Conservation (phyloP, 148 eudicot genomes). For the Beta vulgaris region DNA sequence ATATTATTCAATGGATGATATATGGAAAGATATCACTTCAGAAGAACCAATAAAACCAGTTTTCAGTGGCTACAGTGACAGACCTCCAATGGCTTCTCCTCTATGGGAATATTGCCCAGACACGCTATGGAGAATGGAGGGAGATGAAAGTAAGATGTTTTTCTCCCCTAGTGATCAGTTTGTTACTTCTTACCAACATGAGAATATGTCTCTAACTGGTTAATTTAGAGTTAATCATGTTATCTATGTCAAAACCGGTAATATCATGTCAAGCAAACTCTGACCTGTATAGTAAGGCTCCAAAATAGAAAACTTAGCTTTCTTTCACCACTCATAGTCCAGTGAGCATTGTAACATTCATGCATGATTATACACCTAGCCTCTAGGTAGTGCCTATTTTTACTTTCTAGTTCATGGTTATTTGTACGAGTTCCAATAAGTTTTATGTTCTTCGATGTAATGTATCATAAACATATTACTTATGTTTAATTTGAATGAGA, state of each 20-base stretch:
- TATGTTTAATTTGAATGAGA: slow-evolving; percentile 6
- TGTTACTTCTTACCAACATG: slow-evolving; percentile 30
- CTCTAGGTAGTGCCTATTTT: slow-evolving; percentile 24
- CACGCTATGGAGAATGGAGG: slow-evolving; percentile 48
- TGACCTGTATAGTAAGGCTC: slow-evolving; percentile 31
- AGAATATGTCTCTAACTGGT: slow-evolving; percentile 27
- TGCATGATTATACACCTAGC: slow-evolving; percentile 17
- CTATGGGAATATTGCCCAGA: slow-evolving; percentile 65
- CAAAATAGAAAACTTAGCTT: slow-evolving; percentile 27
- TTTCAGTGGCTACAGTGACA: slow-evolving; percentile 26
- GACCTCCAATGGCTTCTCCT: slow-evolving; percentile 47
- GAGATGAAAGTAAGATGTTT: slow-evolving; percentile 44
- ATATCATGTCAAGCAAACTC: slow-evolving; percentile 29
- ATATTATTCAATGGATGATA: slow-evolving; percentile 65
- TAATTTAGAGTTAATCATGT: slow-evolving; percentile 22
- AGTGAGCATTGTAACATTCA: slow-evolving; percentile 21
- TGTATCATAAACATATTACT: slow-evolving; percentile 21
- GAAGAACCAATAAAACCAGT: slow-evolving; percentile 50
- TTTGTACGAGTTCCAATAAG: slow-evolving; percentile 13
- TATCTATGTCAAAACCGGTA: slow-evolving; percentile 22
- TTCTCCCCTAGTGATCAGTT: slow-evolving; percentile 36
- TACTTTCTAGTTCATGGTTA: slow-evolving; percentile 19
- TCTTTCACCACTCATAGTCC: slow-evolving; percentile 23
- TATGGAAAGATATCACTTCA: slow-evolving; percentile 78
- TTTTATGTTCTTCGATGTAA: slow-evolving; percentile 15